Percentiles rank a stretch among this genome's conserved stretches.
Evolutionary conservation across 2,329 filamentous ascomycete genomes (phyloP).

Genomic region (Aureobasidium sp.): DNA sequence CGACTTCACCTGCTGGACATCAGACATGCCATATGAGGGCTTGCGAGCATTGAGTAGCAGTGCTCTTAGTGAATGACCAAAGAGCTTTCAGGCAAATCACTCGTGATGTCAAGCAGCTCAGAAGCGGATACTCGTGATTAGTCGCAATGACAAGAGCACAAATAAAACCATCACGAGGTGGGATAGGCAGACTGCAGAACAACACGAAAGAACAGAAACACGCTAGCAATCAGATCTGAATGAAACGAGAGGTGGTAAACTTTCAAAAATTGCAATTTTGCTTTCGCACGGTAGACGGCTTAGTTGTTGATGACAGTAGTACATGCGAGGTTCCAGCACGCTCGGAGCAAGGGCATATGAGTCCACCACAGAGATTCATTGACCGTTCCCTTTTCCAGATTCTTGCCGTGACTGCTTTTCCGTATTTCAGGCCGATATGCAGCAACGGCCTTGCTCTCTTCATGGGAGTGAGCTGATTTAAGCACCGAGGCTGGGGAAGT

Average conservation of each 20-base stretch:
- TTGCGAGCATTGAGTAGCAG: not conserved
- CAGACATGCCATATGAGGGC: not conserved
- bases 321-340: slow-evolving; percentile 2
- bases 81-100: not conserved
- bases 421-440: slow-evolving; percentile 4
- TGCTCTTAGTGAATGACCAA: too few species aligned
- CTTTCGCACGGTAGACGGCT: slow-evolving; percentile 9
- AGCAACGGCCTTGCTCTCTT: slow-evolving; percentile 4
- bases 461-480: slow-evolving; percentile 11
- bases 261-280: slow-evolving; percentile 16
- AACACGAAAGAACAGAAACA: not conserved
- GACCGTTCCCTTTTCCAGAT: not conserved
- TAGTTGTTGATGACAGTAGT: slow-evolving; percentile 11
- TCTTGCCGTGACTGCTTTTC: slow-evolving; percentile 12
- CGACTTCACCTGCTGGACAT: not conserved
- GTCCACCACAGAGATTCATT: not conserved
- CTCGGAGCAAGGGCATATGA: slow-evolving; percentile 1
- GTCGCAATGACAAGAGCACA: not conserved
- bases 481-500: slow-evolving; percentile 31
- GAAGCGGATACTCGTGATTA: not conserved
- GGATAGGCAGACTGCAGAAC: not conserved
- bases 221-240: not conserved
- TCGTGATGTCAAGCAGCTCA: not conserved
- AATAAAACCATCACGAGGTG: not conserved
- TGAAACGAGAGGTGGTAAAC: not conserved